Evolutionary conservation across 2,329 filamentous ascomycete species (phyloP), one percentile per base, ranked within the genome.

Genomic region (Hymenoscyphus repandus): DNA sequence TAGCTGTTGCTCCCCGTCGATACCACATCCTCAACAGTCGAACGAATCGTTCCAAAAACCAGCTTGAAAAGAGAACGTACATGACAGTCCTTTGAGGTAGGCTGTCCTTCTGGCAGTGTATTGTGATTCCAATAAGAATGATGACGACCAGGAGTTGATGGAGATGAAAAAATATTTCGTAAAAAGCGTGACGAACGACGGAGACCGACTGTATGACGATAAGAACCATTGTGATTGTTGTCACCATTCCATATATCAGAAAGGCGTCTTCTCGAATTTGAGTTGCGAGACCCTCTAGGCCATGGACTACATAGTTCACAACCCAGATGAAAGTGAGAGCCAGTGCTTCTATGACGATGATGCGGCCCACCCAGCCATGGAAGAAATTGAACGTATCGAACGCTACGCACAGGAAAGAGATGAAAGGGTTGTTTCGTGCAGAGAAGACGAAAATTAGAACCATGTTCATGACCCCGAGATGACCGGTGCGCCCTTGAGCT

Each of bases 361-460:
- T 86, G 33, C 86, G 82, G 57, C 86, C 86, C 57, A 90, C 77
- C 86, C 86, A 90, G 47, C 86, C 79, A 69, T 90, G 86, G 51
- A 90, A 74, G 55, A 90, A 70, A 70, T 90, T 90, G 74, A 86
- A 89, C 0, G 85, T 88, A 67, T 90, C 86, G 68, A 90, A 90
- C 3, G 83, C 86, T 58, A 90, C 83, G 54, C 80, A 80, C 45
- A 88, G 74, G 49, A 85, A 70, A 51, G 72, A 71, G 64, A 90
- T 87, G 56, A 90, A 74, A 12, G 86, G 86, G 69, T 90, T 90
- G 72, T 90, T 90, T 60, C 86, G 77, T 32, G 83, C 84, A 44
- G 85, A 83, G 62, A 89, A 73, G 38, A 90, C 65, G 68, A 89
- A 85, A 4, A 90, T 72, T 1, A 86, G 85, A 34, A 82, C 74